Evolutionary conservation across 345 rosid genomes (phyloP).

Genomic region (Gossypium thurberi): DNA sequence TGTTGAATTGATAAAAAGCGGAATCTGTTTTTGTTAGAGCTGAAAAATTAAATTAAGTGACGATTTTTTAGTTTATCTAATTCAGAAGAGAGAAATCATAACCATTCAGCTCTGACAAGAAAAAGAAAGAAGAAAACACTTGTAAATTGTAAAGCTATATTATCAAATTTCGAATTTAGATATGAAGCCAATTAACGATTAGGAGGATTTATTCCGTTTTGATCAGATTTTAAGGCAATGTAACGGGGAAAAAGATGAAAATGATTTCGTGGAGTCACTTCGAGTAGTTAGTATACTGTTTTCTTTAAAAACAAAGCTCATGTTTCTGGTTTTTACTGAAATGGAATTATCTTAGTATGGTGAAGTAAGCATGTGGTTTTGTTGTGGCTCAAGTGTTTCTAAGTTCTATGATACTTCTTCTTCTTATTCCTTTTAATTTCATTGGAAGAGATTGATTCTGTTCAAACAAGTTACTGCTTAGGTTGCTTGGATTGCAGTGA

Average conservation of each 20-base stretch:
- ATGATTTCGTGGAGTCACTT: neutral
- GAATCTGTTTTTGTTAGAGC: neutral
- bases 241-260: neutral
- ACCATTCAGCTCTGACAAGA: neutral
- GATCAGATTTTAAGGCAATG: neutral
- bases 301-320: neutral
- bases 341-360: neutral
- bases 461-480: neutral
- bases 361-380: neutral
- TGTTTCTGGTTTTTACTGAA: constrained; percentile 5
- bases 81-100: neutral
- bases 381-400: neutral
- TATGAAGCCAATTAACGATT: neutral
- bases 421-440: neutral
- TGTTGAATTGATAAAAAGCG: neutral
- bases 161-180: neutral
- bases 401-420: neutral
- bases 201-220: neutral
- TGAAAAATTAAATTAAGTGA: neutral
- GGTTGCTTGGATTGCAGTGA: neutral
- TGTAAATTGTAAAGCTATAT: neutral
- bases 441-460: neutral
- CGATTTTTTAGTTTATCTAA: neutral
- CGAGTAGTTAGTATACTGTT: neutral
- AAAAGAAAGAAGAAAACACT: neutral